phyloP scores from a whole-genome alignment of 2,329 filamentous ascomycete species.

The Podosphaera fusca region DNA sequence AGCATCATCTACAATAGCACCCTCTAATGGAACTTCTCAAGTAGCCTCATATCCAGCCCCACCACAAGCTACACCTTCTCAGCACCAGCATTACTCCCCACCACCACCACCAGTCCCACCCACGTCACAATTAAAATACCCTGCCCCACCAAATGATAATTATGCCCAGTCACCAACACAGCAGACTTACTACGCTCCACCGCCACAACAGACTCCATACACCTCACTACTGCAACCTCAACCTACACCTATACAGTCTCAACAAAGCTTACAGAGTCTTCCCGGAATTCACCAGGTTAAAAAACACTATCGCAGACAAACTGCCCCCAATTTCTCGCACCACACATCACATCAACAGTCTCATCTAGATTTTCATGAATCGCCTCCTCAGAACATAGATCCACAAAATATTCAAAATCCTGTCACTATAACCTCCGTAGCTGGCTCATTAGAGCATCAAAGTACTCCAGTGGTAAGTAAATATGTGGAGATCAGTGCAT shows the following conservation, averaged over 20 bases:
- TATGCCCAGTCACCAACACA: slow-evolving; percentile 6
- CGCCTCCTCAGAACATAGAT: slow-evolving; percentile 4
- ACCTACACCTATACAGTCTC: slow-evolving; percentile 3
- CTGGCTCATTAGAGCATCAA: slow-evolving; percentile 15
- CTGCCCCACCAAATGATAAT: background rate
- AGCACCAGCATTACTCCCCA: slow-evolving; percentile 13
- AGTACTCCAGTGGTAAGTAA: slow-evolving; percentile 22
- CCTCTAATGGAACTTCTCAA: background rate
- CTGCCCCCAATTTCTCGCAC: slow-evolving; percentile 15
- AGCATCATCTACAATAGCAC: no score
- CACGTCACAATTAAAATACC: no score
- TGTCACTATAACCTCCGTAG: slow-evolving; percentile 15
- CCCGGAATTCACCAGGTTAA: slow-evolving; percentile 6
- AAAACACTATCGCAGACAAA: slow-evolving; percentile 9
- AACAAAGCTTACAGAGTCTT: slow-evolving; percentile 1
- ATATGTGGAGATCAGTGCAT: slow-evolving; percentile 39
- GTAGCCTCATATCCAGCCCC: background rate
- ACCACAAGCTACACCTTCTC: background rate
- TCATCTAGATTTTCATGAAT: background rate
- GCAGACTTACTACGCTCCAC: slow-evolving; percentile 11
- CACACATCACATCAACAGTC: slow-evolving; percentile 16
- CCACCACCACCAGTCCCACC: slow-evolving; percentile 16
- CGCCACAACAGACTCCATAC: slow-evolving; percentile 6
- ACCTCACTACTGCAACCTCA: slow-evolving; percentile 1
- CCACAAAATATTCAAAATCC: slow-evolving; percentile 5